Evolutionary conservation across 805 yeast genomes (phyloP).

Genomic region (Kluyveromyces siamensis): DNA sequence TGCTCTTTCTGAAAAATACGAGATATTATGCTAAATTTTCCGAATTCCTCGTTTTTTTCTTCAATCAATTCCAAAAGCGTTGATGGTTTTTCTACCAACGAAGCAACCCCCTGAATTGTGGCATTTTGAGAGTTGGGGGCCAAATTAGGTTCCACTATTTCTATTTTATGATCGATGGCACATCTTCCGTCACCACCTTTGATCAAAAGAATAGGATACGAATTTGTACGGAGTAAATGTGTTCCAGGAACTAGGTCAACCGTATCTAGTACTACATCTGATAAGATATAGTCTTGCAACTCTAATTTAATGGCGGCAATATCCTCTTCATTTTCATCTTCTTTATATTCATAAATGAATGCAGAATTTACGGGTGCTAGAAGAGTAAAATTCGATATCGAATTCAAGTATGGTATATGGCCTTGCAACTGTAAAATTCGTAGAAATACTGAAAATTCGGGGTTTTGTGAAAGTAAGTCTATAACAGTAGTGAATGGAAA

Average conservation of each 20-base stretch:
- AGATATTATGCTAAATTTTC: neutral
- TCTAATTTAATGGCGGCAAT: conserved; percentile 9
- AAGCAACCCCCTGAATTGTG: conserved; percentile 55
- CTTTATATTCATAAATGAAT: conserved; percentile 30
- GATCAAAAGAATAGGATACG: conserved; percentile 12
- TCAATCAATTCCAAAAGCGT: conserved; percentile 30
- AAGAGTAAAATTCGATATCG: conserved; percentile 55
- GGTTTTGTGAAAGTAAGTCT: conserved; percentile 60
- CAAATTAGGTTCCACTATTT: conserved; percentile 49
- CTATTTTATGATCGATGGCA: conserved; percentile 1
- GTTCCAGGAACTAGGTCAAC: conserved; percentile 8
- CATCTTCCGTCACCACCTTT: conserved; percentile 9
- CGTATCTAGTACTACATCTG: conserved; percentile 31
- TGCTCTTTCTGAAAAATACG: neutral
- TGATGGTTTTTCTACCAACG: conserved; percentile 32
- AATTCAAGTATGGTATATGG: conserved; percentile 52
- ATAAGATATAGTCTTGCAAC: conserved; percentile 22
- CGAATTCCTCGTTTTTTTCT: neutral
- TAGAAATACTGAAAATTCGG: conserved; percentile 57
- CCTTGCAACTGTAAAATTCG: conserved; percentile 53
- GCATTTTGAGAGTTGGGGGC: conserved; percentile 56
- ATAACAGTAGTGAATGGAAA: conserved; percentile 39
- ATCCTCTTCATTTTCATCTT: conserved; percentile 3
- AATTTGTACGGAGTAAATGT: conserved; percentile 8
- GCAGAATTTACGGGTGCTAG: conserved; percentile 79